These are phyloP conservation scores for Salisapilia sapeloensis DNA, from an alignment of 352 stramenopile species.

Conservation along the genomic window DNA sequence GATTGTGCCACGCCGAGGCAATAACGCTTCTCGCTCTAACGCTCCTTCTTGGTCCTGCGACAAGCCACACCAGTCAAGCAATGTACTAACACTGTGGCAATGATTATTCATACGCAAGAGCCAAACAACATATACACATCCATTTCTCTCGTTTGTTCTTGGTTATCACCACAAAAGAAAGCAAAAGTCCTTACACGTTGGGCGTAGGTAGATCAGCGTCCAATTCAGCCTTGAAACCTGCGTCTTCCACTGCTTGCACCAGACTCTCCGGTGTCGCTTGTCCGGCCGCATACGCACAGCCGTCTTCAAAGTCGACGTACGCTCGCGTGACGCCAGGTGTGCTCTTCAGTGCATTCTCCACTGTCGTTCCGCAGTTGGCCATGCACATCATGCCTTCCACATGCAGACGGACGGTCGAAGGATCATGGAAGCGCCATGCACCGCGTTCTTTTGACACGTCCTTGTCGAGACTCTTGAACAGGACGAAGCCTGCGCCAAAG, in stretches of 20 bases:
- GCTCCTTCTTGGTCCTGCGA: background rate
- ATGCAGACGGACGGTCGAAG: slow-evolving; percentile 45
- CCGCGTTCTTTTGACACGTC: slow-evolving; percentile 55
- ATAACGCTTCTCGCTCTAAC: background rate
- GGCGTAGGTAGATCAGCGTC: slow-evolving; percentile 12
- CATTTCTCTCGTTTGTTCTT: slow-evolving; percentile 3
- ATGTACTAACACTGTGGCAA: slow-evolving; percentile 4
- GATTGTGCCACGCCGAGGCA: background rate
- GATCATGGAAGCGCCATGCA: slow-evolving; percentile 48
- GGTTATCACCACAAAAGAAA: slow-evolving; percentile 2
- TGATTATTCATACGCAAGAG: slow-evolving; percentile 5
- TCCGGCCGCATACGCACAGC: slow-evolving; percentile 53
- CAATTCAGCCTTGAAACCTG: slow-evolving; percentile 50
- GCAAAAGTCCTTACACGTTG: slow-evolving; percentile 32
- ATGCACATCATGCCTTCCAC: slow-evolving; percentile 89
- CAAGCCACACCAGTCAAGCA: slow-evolving; percentile 4
- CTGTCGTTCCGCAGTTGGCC: slow-evolving; percentile 89
- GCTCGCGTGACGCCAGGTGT: slow-evolving; percentile 61
- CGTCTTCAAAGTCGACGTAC: slow-evolving; percentile 60
- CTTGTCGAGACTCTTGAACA: slow-evolving; percentile 58
- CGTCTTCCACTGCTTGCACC: slow-evolving; percentile 36
- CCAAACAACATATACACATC: slow-evolving; percentile 3
- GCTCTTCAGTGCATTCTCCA: slow-evolving; percentile 48
- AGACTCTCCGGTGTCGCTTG: slow-evolving; percentile 27
- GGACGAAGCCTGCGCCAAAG: slow-evolving; percentile 45